Conservation (phyloP, 192 early-diverging fungal genomes). For the Umbelopsis sp. region DNA sequence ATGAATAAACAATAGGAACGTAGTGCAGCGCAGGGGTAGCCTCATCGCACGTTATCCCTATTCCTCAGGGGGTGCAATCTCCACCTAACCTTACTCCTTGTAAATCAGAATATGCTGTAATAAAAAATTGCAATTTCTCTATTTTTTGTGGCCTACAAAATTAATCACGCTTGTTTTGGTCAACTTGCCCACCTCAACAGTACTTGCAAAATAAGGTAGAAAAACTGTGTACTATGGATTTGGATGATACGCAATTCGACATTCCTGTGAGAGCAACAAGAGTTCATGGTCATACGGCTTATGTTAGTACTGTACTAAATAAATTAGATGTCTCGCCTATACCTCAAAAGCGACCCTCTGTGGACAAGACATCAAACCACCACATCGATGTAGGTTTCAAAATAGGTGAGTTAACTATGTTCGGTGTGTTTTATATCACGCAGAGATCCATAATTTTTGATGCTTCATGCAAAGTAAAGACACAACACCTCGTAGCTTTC, state of each 20-base stretch:
- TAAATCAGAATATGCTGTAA: constrained; percentile 13
- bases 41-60: constrained; percentile 4
- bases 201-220: too few relatives aligned
- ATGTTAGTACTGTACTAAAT: not conserved
- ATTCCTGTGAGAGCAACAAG: not conserved
- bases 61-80: not conserved
- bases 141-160: too few relatives aligned
- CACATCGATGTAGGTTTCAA: not conserved
- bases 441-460: not conserved
- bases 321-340: not conserved
- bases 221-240: not conserved
- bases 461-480: not conserved
- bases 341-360: not conserved
- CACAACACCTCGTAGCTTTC: not conserved
- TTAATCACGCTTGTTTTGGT: too few relatives aligned
- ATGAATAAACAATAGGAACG: not conserved
- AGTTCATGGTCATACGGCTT: not conserved
- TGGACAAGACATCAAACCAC: not conserved
- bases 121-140: not conserved
- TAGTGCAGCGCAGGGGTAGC: not conserved
- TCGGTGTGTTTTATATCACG: not conserved
- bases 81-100: constrained; percentile 15
- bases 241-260: not conserved
- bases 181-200: too few relatives aligned
- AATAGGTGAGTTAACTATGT: not conserved